A percentile compares a stretch with the other conserved stretches of the same genome.
Evolutionary conservation across 306 rosid species (phyloP).

Genomic region (Lotus japonicus): DNA sequence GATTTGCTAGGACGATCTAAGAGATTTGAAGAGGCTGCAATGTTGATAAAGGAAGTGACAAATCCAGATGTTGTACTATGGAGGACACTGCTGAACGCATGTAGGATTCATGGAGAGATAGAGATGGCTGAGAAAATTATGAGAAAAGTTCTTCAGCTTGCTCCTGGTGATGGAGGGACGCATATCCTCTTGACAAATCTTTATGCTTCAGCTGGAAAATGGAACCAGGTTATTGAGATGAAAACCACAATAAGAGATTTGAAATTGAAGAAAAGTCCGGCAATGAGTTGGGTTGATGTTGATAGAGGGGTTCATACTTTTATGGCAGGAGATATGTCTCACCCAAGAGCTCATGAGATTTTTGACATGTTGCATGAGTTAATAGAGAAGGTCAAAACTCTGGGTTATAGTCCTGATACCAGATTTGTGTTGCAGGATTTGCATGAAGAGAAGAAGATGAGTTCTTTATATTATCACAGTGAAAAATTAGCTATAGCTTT

Average conservation of each 20-base stretch:
- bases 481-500: conserved; percentile 65
- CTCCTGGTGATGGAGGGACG: conserved; percentile 55
- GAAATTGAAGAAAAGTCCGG: conserved; percentile 53
- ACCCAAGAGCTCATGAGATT: conserved; percentile 43
- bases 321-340: conserved; percentile 72
- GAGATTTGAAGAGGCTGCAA: conserved; percentile 64
- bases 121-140: conserved; percentile 58
- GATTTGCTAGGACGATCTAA: conserved; percentile 53
- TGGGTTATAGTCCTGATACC: conserved; percentile 60
- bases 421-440: conserved; percentile 55
- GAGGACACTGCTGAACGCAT: conserved; percentile 58
- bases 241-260: conserved; percentile 51
- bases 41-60: conserved; percentile 41
- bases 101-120: conserved; percentile 52
- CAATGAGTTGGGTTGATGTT: conserved; percentile 64
- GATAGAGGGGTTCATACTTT: conserved; percentile 57
- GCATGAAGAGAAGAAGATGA: conserved; percentile 45
- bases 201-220: conserved; percentile 65
- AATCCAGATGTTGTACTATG: conserved; percentile 57
- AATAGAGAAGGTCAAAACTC: conserved; percentile 33
- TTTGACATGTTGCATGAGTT: conserved; percentile 32
- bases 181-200: conserved; percentile 54
- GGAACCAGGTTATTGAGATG: conserved; percentile 59
- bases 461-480: conserved; percentile 52
- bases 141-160: conserved; percentile 34